phyloP scores from a whole-genome alignment of 305 asterid genomes.

The Caryopteris hybrid region DNA sequence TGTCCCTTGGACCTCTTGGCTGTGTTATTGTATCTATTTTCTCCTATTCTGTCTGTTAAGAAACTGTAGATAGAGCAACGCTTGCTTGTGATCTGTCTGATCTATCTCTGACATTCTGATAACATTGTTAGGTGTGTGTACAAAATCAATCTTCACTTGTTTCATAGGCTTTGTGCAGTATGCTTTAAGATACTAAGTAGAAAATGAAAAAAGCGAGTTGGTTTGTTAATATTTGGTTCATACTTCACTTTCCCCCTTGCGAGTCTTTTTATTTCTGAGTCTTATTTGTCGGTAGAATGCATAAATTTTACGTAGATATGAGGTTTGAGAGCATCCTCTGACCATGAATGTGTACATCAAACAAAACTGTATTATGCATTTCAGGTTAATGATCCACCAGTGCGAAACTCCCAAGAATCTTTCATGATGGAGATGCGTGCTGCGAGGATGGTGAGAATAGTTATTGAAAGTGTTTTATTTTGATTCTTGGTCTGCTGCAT shows the following conservation, averaged over 20 bases:
- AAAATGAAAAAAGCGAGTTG: background rate
- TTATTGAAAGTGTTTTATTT: background rate
- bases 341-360: background rate
- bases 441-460: conserved; percentile 66
- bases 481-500: background rate
- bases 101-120: background rate
- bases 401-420: conserved; percentile 83
- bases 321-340: background rate
- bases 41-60: background rate
- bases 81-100: background rate
- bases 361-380: conserved; percentile 2
- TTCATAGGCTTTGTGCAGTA: background rate
- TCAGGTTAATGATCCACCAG: conserved; percentile 92
- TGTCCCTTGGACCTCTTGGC: background rate
- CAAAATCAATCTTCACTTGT: background rate
- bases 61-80: background rate
- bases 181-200: background rate
- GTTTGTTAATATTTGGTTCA: background rate
- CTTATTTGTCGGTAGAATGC: background rate
- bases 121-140: background rate
- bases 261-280: background rate
- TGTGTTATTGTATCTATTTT: background rate
- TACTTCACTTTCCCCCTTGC: background rate
- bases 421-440: conserved; percentile 98
- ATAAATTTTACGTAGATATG: background rate